phyloP scores from a whole-genome alignment of 352 stramenopile genomes.

The Phytophthora crassamura region DNA sequence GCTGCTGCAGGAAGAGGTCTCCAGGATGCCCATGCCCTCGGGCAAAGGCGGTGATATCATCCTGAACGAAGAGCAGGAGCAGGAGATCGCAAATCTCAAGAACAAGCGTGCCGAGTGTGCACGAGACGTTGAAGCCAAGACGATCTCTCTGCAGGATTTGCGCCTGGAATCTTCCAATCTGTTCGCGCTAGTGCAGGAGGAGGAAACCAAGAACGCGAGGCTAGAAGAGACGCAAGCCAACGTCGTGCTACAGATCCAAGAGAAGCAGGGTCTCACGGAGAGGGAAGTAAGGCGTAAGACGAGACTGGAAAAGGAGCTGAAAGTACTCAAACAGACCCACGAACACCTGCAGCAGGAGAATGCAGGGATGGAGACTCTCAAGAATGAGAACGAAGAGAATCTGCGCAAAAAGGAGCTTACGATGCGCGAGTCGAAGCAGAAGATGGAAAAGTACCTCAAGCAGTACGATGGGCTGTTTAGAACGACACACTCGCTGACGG shows the following conservation, averaged over 20 bases:
- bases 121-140: slow-evolving; percentile 77
- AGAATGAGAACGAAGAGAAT: slow-evolving; percentile 67
- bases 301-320: slow-evolving; percentile 74
- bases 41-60: slow-evolving; percentile 49
- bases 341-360: slow-evolving; percentile 56
- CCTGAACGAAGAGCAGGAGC: slow-evolving; percentile 76
- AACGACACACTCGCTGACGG: slow-evolving; percentile 76
- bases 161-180: slow-evolving; percentile 72
- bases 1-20: slow-evolving; percentile 69
- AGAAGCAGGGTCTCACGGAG: slow-evolving; percentile 69
- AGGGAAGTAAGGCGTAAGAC: slow-evolving; percentile 71
- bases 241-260: slow-evolving; percentile 51
- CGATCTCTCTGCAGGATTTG: slow-evolving; percentile 68
- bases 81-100: slow-evolving; percentile 74
- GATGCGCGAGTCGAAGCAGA: slow-evolving; percentile 83
- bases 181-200: slow-evolving; percentile 64
- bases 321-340: slow-evolving; percentile 70
- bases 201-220: slow-evolving; percentile 64
- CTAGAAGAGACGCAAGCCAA: slow-evolving; percentile 63
- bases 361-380: slow-evolving; percentile 46
- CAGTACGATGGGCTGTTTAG: slow-evolving; percentile 88
- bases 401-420: slow-evolving; percentile 71
- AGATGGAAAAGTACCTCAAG: slow-evolving; percentile 90
- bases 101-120: slow-evolving; percentile 71
- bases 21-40: slow-evolving; percentile 57